Conservation (phyloP, 192 early-diverging fungal species). For the Podila horticola region DNA sequence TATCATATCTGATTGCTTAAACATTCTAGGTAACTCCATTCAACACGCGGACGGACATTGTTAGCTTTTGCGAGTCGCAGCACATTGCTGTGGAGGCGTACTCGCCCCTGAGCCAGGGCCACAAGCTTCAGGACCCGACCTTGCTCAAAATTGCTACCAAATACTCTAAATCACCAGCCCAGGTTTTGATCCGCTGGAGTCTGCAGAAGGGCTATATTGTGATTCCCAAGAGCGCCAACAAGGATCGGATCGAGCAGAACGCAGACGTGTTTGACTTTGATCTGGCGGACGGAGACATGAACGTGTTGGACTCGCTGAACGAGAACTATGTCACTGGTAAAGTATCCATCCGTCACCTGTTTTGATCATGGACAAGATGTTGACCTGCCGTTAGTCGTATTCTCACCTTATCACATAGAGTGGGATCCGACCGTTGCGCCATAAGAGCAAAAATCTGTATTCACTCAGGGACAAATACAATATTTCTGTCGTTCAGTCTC, state of each 20-base stretch:
- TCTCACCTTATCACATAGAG: background rate
- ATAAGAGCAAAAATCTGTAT: background rate
- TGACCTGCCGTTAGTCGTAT: background rate
- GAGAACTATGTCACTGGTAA: constrained; percentile 55
- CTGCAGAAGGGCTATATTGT: constrained; percentile 66
- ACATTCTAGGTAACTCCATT: constrained; percentile 60
- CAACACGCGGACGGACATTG: constrained; percentile 55
- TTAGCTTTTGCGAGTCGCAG: constrained; percentile 57
- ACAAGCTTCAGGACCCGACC: constrained; percentile 59
- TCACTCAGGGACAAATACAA: background rate
- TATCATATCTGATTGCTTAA: background rate
- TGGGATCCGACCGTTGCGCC: constrained; percentile 5
- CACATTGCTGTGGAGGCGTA: constrained; percentile 67
- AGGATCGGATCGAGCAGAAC: constrained; percentile 67
- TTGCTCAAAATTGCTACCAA: constrained; percentile 61
- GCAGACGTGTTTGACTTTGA: constrained; percentile 67
- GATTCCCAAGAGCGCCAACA: constrained; percentile 67
- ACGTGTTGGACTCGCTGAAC: constrained; percentile 63
- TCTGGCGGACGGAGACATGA: constrained; percentile 67
- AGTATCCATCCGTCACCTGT: background rate
- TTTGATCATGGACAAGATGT: background rate
- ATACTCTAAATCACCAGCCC: constrained; percentile 64
- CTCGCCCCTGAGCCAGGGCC: constrained; percentile 59
- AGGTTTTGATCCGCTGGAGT: constrained; percentile 68
- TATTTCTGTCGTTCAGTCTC: too few relatives aligned